Evolutionary conservation across 768 basidiomycete genomes (phyloP).

Genomic region (Amyloporia xantha): DNA sequence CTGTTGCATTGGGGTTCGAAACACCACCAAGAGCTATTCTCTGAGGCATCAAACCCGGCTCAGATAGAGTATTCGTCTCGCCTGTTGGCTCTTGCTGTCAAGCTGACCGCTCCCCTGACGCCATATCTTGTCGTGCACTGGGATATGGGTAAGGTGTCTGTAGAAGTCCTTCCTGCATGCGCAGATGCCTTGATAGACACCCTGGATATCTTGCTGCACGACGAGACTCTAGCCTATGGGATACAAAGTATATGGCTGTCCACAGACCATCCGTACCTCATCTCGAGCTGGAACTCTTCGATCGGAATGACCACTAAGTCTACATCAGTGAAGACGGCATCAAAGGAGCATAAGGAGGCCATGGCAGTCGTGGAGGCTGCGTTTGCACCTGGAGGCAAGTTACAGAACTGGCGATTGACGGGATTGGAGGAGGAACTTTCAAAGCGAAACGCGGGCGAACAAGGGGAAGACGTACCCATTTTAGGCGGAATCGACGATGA

Average conservation of each 20-base stretch:
- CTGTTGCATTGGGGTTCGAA: conserved; percentile 50
- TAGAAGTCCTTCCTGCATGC: conserved; percentile 38
- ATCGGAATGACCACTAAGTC: conserved; percentile 4
- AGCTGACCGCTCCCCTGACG: conserved; percentile 26
- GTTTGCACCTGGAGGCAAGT: conserved; percentile 35
- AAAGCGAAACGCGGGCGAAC: conserved; percentile 11
- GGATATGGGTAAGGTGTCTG: conserved; percentile 47
- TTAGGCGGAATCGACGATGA: conserved; percentile 10
- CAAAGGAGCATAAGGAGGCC: conserved; percentile 38
- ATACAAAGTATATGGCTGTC: conserved; percentile 47
- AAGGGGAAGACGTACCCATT: too few species aligned
- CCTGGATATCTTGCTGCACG: conserved; percentile 22
- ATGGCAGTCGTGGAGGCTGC: conserved; percentile 36
- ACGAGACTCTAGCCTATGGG: conserved; percentile 19
- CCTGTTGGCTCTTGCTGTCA: conserved; percentile 35
- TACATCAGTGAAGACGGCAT: conserved; percentile 15
- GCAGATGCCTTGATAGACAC: conserved; percentile 42
- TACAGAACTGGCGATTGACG: conserved; percentile 36
- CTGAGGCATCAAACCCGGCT: conserved; percentile 10
- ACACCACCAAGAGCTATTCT: conserved; percentile 37
- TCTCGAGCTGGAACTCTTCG: neutral
- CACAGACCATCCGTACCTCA: conserved; percentile 42
- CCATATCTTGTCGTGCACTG: conserved; percentile 50
- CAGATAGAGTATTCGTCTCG: conserved; percentile 37
- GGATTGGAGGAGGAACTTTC: conserved; percentile 34